A percentile compares a stretch with the other conserved stretches of the same genome.
Evolutionary conservation across 1,284 basidiomycete genomes (phyloP).

Genomic region (Austroboletus niveus): DNA sequence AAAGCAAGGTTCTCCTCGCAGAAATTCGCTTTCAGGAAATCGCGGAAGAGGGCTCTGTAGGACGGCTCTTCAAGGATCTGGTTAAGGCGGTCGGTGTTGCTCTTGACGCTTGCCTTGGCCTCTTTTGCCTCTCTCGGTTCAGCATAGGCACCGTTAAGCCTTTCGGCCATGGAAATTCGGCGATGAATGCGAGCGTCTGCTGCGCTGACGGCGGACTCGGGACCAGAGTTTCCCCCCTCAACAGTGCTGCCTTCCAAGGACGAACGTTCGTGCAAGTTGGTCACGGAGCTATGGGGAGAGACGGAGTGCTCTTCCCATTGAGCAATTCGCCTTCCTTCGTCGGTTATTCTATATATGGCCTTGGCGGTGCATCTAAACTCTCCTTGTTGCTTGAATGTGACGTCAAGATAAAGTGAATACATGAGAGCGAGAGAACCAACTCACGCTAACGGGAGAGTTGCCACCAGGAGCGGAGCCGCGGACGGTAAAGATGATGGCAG

Average conservation of each 20-base stretch:
- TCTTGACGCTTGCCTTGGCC: conserved; percentile 70
- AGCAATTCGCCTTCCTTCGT: conserved; percentile 82
- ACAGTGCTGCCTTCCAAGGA: conserved; percentile 40
- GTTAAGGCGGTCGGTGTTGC: conserved; percentile 86
- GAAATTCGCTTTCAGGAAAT: conserved; percentile 92
- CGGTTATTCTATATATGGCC: conserved; percentile 91
- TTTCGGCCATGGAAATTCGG: conserved; percentile 77
- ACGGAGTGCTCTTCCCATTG: conserved; percentile 69
- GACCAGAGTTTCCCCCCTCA: conserved; percentile 40
- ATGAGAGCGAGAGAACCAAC: conserved; percentile 29
- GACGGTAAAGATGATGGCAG: conserved; percentile 86
- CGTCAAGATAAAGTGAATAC: conserved; percentile 10
- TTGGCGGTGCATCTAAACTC: conserved; percentile 96
- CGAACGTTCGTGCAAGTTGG: conserved; percentile 52
- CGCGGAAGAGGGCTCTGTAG: conserved; percentile 87
- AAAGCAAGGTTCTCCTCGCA: conserved; percentile 98
- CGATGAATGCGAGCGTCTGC: conserved; percentile 72
- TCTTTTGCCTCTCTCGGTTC: conserved; percentile 55
- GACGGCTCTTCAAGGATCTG: conserved; percentile 95
- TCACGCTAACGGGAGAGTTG: conserved; percentile 69
- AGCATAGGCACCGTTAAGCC: conserved; percentile 53
- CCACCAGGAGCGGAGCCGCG: conserved; percentile 74
- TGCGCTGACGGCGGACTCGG: conserved; percentile 35
- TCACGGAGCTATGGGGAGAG: conserved; percentile 64
- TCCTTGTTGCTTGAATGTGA: conserved; percentile 65